Evolutionary conservation across 257 asterid species (phyloP), one percentile per base, ranked within the genome.

Genomic region (Schizonepeta tenuifolia): DNA sequence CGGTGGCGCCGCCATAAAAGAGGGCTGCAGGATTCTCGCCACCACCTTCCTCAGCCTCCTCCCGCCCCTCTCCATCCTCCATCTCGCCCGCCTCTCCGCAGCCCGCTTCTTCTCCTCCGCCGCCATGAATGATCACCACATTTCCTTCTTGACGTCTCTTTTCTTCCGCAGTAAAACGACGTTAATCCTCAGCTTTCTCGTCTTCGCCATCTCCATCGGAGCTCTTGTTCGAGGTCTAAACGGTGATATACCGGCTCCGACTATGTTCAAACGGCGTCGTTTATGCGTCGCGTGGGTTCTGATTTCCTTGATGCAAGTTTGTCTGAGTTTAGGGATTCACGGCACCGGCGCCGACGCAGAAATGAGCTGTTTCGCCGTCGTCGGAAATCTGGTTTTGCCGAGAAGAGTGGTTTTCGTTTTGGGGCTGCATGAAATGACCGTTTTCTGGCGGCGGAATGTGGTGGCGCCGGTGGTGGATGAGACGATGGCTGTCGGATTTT

Each of bases 401-500:
- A 68, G 84, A 26, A 78, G 84, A 53, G 62, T 74, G 62, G 14
- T 79, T n/a, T 81, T 88, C 47, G 76, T 84, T 61, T 67, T 90
- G 50, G 97, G 97, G 7, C 70, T 90, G 85, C 88, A 90, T 43
- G 90, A 86, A 28, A 73, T 90, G 7, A 88, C 67, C 86, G 38
- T 73, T 24, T 86, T 80, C 73, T 88, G 96, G 95, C 70, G 86
- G 22, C 38, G 70, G 15, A 58, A 7, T 1, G 84, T 83, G 15
- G 96, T 86, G 80, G 80, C 81, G 65, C 91, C 89, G 21, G 89
- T 84, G 73, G 91, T 86, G 69, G 91, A 86, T 11, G 90, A 83
- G 61, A 77, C 97, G 12, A 71, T 89, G 1, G 75, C 26, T 1
- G 26, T 77, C 22, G 92, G 92, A 10, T 31, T 46, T 24, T 8